Evolutionary conservation across 192 early-diverging fungal genomes (phyloP), one percentile per base, ranked within the genome.

Genomic region (Dispira simplex): DNA sequence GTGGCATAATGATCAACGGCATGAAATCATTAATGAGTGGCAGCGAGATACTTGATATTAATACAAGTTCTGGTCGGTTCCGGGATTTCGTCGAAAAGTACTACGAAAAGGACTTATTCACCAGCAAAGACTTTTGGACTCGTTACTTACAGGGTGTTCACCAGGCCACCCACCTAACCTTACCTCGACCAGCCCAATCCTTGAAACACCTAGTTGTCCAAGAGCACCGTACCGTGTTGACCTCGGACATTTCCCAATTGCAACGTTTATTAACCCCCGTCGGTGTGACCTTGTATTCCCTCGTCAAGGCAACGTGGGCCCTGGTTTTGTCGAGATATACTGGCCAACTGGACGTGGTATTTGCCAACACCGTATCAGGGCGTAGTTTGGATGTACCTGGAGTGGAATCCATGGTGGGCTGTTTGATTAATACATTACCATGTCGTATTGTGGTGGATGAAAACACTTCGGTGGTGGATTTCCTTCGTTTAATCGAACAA

Each of bases 311-410:
- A 16, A 21, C 59, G 18, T 62, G 59, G 59, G 59, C 59, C 13
- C 43, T 62, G 18, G 8, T 62, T 5, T 45, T 62, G 18, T n/a
- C 20, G 0, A 0, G 11, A 4, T 62, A 62, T 21, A 62, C 59
- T 8, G 43, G n/a, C 44, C 59, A 62, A 44, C 0, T 18, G 44
- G 43, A n/a, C 43, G 59, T 62, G 8, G 44, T 62, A 5, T 62
- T 62, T 20, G 59, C 44, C 13, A 13, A 45, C 43, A 62, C 59
- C 0, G 59, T 62, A 16, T 44, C 59, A 20, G 59, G 59, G 3
- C 32, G 59, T 4, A 14, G 13, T 11, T 3, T 62, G 20, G 11
- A 9, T 0, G 39, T 62, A 6, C 9, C 9, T 9, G 14, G 44
- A 0, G 46, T 62, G 18, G 59, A 62, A 11, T 4, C 23, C 8